These are phyloP conservation scores for Aphanomyces stellatus DNA, from an alignment of 352 stramenopile species.

Conservation along the genomic window DNA sequence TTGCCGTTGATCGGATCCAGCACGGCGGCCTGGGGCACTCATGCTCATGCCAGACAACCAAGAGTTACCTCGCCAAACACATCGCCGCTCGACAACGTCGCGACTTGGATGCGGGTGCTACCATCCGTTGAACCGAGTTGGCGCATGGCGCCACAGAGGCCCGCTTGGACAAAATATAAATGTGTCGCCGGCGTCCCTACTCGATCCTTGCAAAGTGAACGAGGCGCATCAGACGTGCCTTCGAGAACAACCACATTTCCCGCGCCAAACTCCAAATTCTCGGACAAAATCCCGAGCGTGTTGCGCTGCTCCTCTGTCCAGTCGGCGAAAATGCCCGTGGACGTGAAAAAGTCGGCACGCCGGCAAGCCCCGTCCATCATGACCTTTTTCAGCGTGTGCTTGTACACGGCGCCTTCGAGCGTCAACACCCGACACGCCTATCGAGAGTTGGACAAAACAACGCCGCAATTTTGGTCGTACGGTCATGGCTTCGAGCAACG, in stretches of 20 bases:
- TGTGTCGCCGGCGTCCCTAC: background rate
- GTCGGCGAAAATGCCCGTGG: constrained; percentile 5
- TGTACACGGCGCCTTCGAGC: background rate
- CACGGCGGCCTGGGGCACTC: constrained; percentile 7
- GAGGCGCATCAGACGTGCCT: background rate
- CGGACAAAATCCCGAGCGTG: constrained; percentile 3
- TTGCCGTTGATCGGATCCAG: constrained; percentile 8
- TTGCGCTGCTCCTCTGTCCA: constrained; percentile 13
- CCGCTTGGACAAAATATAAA: constrained; percentile 17
- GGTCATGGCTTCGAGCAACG: background rate
- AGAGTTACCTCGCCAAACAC: constrained; percentile 10
- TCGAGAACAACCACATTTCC: background rate
- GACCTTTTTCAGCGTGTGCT: constrained; percentile 12
- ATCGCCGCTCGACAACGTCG: constrained; percentile 5
- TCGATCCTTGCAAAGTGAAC: background rate
- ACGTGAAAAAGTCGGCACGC: background rate
- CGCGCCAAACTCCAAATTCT: background rate
- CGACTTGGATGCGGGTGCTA: constrained; percentile 5
- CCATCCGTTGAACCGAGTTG: background rate
- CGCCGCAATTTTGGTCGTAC: background rate
- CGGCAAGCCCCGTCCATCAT: constrained; percentile 6
- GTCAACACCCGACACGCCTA: constrained; percentile 6
- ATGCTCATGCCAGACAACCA: background rate
- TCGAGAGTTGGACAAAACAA: background rate
- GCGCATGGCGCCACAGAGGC: constrained; percentile 1